Conservation (phyloP, 1,284 basidiomycete genomes). For the Trichosporon ovoides region DNA sequence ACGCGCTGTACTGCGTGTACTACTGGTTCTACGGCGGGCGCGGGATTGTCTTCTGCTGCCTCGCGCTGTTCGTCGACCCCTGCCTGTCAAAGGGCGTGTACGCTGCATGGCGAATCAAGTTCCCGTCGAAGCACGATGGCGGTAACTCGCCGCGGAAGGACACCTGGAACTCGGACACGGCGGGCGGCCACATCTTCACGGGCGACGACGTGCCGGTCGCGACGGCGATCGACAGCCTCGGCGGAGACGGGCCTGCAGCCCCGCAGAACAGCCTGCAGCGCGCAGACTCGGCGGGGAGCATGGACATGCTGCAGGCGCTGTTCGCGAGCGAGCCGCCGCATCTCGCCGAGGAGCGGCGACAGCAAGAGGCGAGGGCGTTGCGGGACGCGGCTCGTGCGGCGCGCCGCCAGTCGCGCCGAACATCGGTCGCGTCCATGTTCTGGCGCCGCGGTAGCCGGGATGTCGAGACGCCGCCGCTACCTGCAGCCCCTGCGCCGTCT, state of each 20-base stretch:
- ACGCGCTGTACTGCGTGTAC: constrained; percentile 21
- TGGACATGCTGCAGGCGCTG: constrained; percentile 17
- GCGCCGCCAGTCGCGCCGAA: background rate
- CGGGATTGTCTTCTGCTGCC: constrained; percentile 14
- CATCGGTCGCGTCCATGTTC: background rate
- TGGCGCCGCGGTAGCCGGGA: constrained; percentile 3
- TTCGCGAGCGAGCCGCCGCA: constrained; percentile 15
- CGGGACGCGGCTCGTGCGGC: background rate
- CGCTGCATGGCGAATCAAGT: constrained; percentile 8
- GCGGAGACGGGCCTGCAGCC: background rate
- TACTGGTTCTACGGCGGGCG: constrained; percentile 21
- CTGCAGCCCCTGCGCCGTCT: background rate
- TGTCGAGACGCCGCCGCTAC: background rate
- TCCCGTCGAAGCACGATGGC: background rate
- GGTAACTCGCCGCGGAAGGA: background rate
- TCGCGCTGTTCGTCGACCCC: constrained; percentile 19
- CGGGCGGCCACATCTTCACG: too few species aligned
- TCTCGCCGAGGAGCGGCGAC: constrained; percentile 8
- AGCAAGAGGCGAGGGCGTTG: background rate
- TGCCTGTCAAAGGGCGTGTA: constrained; percentile 13
- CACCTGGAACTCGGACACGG: background rate
- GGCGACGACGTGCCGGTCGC: background rate
- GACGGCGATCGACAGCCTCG: background rate
- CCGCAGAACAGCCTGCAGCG: background rate
- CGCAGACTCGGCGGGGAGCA: constrained; percentile 4